phyloP scores from a whole-genome alignment of 805 yeast genomes.

The Candida boidinii region DNA sequence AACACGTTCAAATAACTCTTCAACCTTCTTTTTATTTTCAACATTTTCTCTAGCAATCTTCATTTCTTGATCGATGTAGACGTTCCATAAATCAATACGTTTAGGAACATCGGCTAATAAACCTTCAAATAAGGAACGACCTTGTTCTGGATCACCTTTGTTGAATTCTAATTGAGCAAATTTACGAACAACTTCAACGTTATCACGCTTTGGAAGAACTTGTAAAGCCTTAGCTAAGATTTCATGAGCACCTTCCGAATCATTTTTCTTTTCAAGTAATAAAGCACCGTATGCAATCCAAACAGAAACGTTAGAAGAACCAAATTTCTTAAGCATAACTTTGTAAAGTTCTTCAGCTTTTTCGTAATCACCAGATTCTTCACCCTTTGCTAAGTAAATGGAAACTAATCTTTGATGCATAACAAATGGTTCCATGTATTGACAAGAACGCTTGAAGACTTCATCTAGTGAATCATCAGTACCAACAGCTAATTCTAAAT shows the following conservation, averaged over 20 bases:
- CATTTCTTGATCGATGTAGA: conserved; percentile 88
- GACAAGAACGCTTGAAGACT: conserved; percentile 75
- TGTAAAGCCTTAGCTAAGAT: conserved; percentile 69
- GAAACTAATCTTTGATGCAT: conserved; percentile 76
- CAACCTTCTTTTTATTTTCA: conserved; percentile 63
- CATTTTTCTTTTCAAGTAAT: conserved; percentile 52
- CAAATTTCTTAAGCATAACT: conserved; percentile 70
- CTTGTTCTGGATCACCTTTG: conserved; percentile 90
- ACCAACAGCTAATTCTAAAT: conserved; percentile 92
- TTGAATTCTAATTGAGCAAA: conserved; percentile 83
- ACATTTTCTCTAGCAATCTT: too few species aligned
- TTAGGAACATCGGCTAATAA: conserved; percentile 82
- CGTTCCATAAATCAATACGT: conserved; percentile 91
- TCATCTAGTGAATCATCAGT: conserved; percentile 73
- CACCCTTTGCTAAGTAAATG: conserved; percentile 61
- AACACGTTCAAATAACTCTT: conserved; percentile 77
- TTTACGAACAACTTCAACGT: conserved; percentile 74
- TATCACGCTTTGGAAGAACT: conserved; percentile 60
- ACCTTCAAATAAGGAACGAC: conserved; percentile 91
- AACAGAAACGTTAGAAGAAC: conserved; percentile 52
- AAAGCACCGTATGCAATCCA: conserved; percentile 83
- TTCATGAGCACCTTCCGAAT: conserved; percentile 56
- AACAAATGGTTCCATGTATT: conserved; percentile 80
- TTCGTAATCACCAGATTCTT: conserved; percentile 63
- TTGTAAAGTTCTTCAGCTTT: conserved; percentile 65